Evolutionary conservation across 192 early-diverging fungal species (phyloP).

Genomic region (Rhizoclosmatium sp.): DNA sequence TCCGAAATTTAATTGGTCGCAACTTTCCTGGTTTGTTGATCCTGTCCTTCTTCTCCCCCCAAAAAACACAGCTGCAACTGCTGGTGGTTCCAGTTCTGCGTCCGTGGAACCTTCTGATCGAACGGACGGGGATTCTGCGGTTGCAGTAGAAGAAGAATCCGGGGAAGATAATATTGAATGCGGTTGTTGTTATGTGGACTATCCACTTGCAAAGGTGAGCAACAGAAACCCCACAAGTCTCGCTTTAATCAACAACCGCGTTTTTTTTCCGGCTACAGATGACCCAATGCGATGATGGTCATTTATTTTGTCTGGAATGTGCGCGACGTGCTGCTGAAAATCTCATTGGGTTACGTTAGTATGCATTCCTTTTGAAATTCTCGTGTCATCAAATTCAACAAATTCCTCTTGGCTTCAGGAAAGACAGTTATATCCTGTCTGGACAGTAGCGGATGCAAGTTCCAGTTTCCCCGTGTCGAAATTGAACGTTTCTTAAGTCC

Average conservation of each 20-base stretch:
- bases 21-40: too few relatives aligned
- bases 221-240: neutral
- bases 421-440: slow-evolving; percentile 59
- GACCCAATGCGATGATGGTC: slow-evolving; percentile 65
- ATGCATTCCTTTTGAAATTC: neutral
- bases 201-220: slow-evolving; percentile 40
- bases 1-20: too few relatives aligned
- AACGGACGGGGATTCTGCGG: neutral
- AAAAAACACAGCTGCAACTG: neutral
- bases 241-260: neutral
- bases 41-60: neutral
- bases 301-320: slow-evolving; percentile 63
- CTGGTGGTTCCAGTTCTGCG: neutral
- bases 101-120: neutral
- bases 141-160: neutral
- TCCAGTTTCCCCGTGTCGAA: slow-evolving; percentile 48
- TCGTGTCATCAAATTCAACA: neutral
- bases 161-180: slow-evolving; percentile 43
- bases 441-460: slow-evolving; percentile 49
- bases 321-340: slow-evolving; percentile 58
- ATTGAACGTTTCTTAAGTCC: slow-evolving; percentile 49
- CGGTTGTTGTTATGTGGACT: slow-evolving; percentile 60
- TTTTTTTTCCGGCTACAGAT: slow-evolving; percentile 5
- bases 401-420: slow-evolving; percentile 3
- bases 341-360: slow-evolving; percentile 50